phyloP scores from a whole-genome alignment of 495 filamentous ascomycete genomes.

The Cryomyces antarcticus region DNA sequence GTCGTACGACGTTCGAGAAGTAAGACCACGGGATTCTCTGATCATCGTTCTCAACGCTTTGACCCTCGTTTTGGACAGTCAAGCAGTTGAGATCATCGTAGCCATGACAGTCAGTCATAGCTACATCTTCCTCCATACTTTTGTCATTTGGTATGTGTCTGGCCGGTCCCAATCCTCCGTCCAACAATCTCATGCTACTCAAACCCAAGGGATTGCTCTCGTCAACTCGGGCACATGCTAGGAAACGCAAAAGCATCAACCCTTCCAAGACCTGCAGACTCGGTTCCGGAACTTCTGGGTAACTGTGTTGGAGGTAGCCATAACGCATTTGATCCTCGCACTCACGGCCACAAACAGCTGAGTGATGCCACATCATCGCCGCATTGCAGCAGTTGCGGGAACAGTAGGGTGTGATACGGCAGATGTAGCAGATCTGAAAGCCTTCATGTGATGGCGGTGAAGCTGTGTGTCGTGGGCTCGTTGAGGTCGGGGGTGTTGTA shows the following conservation, averaged over 20 bases:
- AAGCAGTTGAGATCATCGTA: no score
- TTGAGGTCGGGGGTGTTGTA: no score
- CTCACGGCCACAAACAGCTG: neutral
- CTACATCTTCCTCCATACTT: no score
- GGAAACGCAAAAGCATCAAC: neutral
- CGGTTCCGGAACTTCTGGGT: neutral
- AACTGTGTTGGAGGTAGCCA: neutral
- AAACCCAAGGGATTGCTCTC: no score
- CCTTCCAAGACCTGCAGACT: neutral
- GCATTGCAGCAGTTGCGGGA: neutral
- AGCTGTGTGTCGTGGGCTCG: no score
- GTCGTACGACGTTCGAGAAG: conserved; percentile 7
- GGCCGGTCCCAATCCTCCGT: no score
- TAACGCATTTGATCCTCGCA: neutral
- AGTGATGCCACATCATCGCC: neutral
- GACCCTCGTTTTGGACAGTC: no score
- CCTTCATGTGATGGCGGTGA: neutral
- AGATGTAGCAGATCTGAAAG: conserved; percentile 3
- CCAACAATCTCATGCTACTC: no score
- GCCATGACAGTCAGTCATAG: no score
- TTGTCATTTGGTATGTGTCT: no score
- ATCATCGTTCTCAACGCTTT: no score
- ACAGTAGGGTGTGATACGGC: neutral
- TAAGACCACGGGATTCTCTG: conserved; percentile 5
- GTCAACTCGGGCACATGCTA: neutral